Evolutionary conservation across 495 filamentous ascomycete species (phyloP), one percentile per base, ranked within the genome.

Genomic region (Xeromyces bisporus): DNA sequence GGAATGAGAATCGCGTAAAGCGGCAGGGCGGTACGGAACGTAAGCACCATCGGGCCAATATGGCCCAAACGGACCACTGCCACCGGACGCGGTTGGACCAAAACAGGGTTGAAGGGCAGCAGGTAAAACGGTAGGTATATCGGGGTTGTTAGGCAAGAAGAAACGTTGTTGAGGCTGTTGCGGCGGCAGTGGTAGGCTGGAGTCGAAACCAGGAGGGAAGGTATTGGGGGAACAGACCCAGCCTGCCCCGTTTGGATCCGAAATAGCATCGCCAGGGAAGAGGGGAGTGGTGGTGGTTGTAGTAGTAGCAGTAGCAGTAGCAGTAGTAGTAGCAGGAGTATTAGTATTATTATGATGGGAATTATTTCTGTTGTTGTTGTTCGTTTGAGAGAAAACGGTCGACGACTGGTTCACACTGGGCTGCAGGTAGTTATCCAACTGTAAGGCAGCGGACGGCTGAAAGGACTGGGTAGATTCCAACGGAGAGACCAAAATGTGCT

Each of bases 401-500:
- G 50, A 45, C 1, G 43, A 26, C 23, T 49, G 51, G 18, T 58
- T 50, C 3, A 46, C 8, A 5, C 33, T 27, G 8, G 41, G 20
- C 23, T 54, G 52, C 17, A 42, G 46, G 56, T 56, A 62, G 15
- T 26, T 38, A 3, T 55, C 55, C 6, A 44, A 21, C 13, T 42
- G 45, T 27, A 51, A 38, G 9, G 42, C 51, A 4, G 46, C 24
- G 23, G 53, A 55, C 3, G 44, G 36, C 2, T 51, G 29, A 3
- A 53, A 15, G 23, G 53, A 43, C 15, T 60, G 60, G 23, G 50
- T 49, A 3, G 49, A 43, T 17, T 62, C 59, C 28, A 63, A 48
- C n/a, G 61, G 55, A n/a, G 71, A 73, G 12, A 93, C 62, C n/a
- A 93, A 59, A 48, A 96, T 80, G 47, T 96, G 86, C 53, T 96